These are phyloP conservation scores for Claviceps maximensis DNA, from an alignment of 2,329 filamentous ascomycete genomes.

Conservation along the genomic window DNA sequence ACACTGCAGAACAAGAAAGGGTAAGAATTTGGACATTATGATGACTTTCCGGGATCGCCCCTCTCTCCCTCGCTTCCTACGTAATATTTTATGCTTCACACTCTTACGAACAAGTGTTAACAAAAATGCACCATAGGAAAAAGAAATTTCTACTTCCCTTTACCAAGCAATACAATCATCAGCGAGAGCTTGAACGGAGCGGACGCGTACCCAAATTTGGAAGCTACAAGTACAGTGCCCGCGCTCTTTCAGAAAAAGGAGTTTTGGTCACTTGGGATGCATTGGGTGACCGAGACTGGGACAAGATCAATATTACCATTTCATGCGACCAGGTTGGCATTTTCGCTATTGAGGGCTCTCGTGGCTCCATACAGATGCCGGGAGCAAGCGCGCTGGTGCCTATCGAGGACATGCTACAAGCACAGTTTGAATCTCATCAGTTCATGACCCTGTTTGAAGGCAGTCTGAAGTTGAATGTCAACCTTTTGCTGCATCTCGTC, in stretches of 20 bases:
- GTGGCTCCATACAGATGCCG: conserved; percentile 89
- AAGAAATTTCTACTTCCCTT: conserved; percentile 92
- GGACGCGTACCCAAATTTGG: conserved; percentile 95
- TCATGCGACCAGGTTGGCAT: conserved; percentile 87
- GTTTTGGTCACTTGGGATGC: conserved; percentile 87
- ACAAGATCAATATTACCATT: conserved; percentile 87
- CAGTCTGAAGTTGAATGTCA: conserved; percentile 80
- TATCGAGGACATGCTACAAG: conserved; percentile 86
- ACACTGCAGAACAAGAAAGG: conserved; percentile 95
- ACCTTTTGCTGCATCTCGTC: conserved; percentile 86
- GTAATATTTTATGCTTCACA: not conserved
- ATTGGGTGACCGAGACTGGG: conserved; percentile 71
- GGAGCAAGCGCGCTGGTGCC: conserved; percentile 80
- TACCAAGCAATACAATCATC: conserved; percentile 97
- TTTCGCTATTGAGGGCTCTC: conserved; percentile 82
- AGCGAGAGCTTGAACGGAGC: conserved; percentile 82
- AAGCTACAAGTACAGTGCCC: conserved; percentile 91
- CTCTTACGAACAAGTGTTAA: not conserved
- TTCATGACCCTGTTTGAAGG: conserved; percentile 92
- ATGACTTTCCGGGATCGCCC: no score
- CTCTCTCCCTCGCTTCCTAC: not conserved
- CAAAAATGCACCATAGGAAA: conserved; percentile 39
- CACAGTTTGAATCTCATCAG: conserved; percentile 93
- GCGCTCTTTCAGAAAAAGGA: conserved; percentile 80
- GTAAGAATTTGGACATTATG: no score